Percentiles rank a stretch among this genome's conserved stretches.
These are phyloP conservation scores for Aquilaria sinensis DNA, from an alignment of 345 rosid genomes.

Conservation along the genomic window DNA sequence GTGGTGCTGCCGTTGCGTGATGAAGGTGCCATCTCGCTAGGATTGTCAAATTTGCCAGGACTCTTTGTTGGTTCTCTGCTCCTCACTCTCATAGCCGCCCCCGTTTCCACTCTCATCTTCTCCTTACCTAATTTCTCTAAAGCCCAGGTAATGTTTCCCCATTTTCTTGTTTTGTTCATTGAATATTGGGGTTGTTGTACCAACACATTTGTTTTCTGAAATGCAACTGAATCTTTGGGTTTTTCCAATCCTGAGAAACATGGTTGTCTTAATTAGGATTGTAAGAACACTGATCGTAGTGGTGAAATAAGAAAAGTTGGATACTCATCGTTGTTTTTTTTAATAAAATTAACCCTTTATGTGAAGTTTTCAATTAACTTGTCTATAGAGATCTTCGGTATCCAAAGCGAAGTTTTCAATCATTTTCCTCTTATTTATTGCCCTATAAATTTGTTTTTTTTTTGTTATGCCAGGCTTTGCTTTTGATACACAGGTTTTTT, in stretches of 20 bases:
- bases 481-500: constrained; percentile 89
- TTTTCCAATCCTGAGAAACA: too few species aligned
- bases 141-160: constrained; percentile 43
- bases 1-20: constrained; percentile 87
- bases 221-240: too few species aligned
- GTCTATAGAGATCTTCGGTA: too few species aligned
- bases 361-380: too few species aligned
- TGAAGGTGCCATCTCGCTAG: constrained; percentile 84
- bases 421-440: not conserved
- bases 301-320: too few species aligned
- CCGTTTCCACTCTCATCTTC: constrained; percentile 80
- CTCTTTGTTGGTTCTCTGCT: constrained; percentile 69
- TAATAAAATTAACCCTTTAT: too few species aligned
- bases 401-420: too few species aligned
- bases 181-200: not conserved
- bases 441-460: constrained; percentile 24
- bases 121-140: constrained; percentile 73
- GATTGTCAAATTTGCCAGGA: constrained; percentile 72
- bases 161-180: not conserved
- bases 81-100: constrained; percentile 83
- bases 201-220: too few species aligned
- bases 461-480: constrained; percentile 80
- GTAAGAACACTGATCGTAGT: too few species aligned
- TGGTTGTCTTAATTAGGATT: too few species aligned
- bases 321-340: too few species aligned